Percentiles rank a stretch among this genome's conserved stretches.
phyloP scores from a whole-genome alignment of 805 yeast genomes.

The Hanseniaspora pseudoguilliermondii region DNA sequence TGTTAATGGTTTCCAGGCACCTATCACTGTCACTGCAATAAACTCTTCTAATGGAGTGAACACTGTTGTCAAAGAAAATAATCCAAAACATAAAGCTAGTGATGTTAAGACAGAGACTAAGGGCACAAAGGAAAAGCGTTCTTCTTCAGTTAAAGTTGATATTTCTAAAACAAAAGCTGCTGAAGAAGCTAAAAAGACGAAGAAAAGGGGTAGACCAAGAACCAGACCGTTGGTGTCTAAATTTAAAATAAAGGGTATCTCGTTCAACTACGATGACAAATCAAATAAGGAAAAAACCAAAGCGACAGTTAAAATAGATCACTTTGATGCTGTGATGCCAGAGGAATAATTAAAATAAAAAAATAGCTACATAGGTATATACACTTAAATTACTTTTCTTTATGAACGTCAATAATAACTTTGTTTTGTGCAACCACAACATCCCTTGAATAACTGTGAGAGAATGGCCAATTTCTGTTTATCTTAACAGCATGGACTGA shows the following conservation, averaged over 20 bases:
- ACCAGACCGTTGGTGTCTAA: not conserved
- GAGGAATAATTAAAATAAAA: not conserved
- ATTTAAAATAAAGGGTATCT: slow-evolving; percentile 2
- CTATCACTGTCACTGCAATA: slow-evolving; percentile 1
- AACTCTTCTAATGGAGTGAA: not conserved
- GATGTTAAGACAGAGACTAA: not conserved
- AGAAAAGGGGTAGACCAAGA: slow-evolving; percentile 11
- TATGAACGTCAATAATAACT: slow-evolving; percentile 13
- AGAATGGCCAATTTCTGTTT: slow-evolving; percentile 15
- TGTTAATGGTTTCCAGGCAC: slow-evolving; percentile 11
- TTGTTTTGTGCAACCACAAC: slow-evolving; percentile 16
- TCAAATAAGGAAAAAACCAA: slow-evolving; percentile 1
- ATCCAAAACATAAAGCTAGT: not conserved
- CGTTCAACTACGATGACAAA: slow-evolving; percentile 6
- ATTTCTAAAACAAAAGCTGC: not conserved
- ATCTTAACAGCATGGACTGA: slow-evolving; percentile 24
- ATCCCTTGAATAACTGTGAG: slow-evolving; percentile 13
- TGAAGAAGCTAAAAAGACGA: not conserved
- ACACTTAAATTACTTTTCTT: not conserved
- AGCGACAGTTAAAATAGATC: slow-evolving; percentile 1
- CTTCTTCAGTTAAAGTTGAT: not conserved
- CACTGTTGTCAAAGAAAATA: not conserved
- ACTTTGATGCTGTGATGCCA: not conserved
- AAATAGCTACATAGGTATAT: not conserved
- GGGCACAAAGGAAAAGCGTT: not conserved